These are phyloP conservation scores for Trametes pubescens DNA, from an alignment of 1,284 basidiomycete genomes.

Conservation along the genomic window DNA sequence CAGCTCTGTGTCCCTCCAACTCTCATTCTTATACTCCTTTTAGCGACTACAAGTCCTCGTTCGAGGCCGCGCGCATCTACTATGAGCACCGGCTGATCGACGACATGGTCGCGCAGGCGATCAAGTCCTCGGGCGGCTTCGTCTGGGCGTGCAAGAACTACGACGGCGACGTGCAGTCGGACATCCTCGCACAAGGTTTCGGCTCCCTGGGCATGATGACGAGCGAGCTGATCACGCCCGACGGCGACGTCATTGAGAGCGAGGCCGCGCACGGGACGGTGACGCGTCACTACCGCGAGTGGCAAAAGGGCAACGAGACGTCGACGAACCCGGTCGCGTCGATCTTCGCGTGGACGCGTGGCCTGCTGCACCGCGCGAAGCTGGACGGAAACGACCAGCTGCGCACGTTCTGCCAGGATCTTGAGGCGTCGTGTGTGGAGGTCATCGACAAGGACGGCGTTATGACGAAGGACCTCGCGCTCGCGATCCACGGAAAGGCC, in stretches of 20 bases:
- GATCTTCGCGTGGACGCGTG: slow-evolving; percentile 99
- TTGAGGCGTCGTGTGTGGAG: slow-evolving; percentile 92
- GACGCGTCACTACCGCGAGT: slow-evolving; percentile 96
- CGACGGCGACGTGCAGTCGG: slow-evolving; percentile 93
- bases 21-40: not conserved
- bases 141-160: slow-evolving; percentile 99
- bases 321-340: slow-evolving; percentile 98
- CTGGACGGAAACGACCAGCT: slow-evolving; percentile 88
- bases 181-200: slow-evolving; percentile 95
- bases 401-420: slow-evolving; percentile 77
- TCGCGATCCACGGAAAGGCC: slow-evolving; percentile 93
- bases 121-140: slow-evolving; percentile 97
- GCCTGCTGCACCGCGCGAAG: slow-evolving; percentile 93
- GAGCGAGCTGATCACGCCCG: slow-evolving; percentile 94
- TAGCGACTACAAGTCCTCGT: slow-evolving; percentile 83
- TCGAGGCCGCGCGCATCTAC: slow-evolving; percentile 87
- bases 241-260: slow-evolving; percentile 90
- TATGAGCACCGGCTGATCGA: slow-evolving; percentile 96
- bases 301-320: slow-evolving; percentile 95
- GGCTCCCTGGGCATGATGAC: slow-evolving; percentile 98
- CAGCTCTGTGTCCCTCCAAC: not conserved
- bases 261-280: slow-evolving; percentile 97
- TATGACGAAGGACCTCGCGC: slow-evolving; percentile 97
- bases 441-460: slow-evolving; percentile 89
- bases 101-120: slow-evolving; percentile 97